phyloP scores from a whole-genome alignment of 768 basidiomycete genomes.

The Trametes meyenii region DNA sequence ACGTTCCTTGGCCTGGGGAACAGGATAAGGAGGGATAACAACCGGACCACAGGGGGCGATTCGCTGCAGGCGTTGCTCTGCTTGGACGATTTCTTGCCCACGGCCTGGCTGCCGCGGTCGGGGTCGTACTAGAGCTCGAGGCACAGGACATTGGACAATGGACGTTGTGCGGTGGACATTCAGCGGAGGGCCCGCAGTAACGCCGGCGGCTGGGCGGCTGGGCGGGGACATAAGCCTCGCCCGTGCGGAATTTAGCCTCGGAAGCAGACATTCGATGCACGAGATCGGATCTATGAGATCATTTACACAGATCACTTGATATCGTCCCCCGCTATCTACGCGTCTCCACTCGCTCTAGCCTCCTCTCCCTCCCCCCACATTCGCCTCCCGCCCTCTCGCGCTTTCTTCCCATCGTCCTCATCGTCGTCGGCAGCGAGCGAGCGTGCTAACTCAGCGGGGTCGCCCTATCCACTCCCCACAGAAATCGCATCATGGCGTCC shows the following conservation, averaged over 20 bases:
- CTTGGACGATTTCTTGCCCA: neutral
- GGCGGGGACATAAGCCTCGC: conserved; percentile 14
- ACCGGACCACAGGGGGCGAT: neutral
- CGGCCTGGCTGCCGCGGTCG: neutral
- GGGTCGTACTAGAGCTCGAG: neutral
- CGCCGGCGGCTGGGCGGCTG: conserved; percentile 33
- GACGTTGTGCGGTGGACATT: conserved; percentile 31
- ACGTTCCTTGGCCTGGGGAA: conserved; percentile 5
- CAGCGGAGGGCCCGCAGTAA: conserved; percentile 38
- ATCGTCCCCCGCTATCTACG: conserved; percentile 19
- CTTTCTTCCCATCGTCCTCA: conserved; percentile 17
- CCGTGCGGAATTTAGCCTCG: conserved; percentile 20
- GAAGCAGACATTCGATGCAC: conserved; percentile 2
- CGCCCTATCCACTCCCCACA: neutral
- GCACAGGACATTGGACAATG: neutral
- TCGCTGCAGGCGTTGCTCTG: neutral
- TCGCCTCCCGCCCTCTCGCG: neutral
- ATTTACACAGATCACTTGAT: conserved; percentile 23
- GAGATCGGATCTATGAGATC: conserved; percentile 21
- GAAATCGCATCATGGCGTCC: conserved; percentile 21
- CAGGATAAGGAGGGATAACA: neutral
- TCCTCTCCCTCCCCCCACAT: conserved; percentile 1
- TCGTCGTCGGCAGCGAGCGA: conserved; percentile 15
- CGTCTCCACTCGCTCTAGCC: conserved; percentile 17
- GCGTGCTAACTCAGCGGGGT: neutral